These are phyloP conservation scores for Acidomyces sp. DNA, from an alignment of 495 filamentous ascomycete species.

Conservation along the genomic window DNA sequence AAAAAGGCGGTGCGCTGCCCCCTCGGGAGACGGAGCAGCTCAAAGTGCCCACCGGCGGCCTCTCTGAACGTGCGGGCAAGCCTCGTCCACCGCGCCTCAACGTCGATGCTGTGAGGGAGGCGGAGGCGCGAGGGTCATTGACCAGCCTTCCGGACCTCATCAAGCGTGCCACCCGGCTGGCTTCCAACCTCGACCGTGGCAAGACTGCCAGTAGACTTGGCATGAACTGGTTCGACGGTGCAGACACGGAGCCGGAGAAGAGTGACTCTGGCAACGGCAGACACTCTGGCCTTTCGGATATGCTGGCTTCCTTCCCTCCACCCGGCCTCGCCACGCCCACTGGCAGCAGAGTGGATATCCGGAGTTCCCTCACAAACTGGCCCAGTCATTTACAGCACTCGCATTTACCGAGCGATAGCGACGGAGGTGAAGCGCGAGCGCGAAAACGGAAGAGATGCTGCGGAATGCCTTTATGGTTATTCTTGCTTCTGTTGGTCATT, in stretches of 20 bases:
- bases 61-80: slow-evolving; percentile 32
- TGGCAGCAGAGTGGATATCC: slow-evolving; percentile 15
- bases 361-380: slow-evolving; percentile 12
- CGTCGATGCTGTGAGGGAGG: slow-evolving; percentile 63
- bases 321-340: slow-evolving; percentile 49
- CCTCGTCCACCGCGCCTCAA: slow-evolving; percentile 63
- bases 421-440: slow-evolving; percentile 4
- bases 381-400: slow-evolving; percentile 6
- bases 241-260: slow-evolving; percentile 32
- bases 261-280: slow-evolving; percentile 17
- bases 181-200: slow-evolving; percentile 77
- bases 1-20: slow-evolving; percentile 28
- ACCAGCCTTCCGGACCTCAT: slow-evolving; percentile 90
- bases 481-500: slow-evolving; percentile 54
- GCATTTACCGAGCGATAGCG: slow-evolving; percentile 14
- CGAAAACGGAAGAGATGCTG: slow-evolving; percentile 37
- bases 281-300: slow-evolving; percentile 64
- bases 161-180: slow-evolving; percentile 69
- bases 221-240: slow-evolving; percentile 32
- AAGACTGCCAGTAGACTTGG: slow-evolving; percentile 61
- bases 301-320: slow-evolving; percentile 82
- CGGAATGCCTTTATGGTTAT: slow-evolving; percentile 71
- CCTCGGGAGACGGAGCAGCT: slow-evolving; percentile 15
- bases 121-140: slow-evolving; percentile 70
- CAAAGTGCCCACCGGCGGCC: slow-evolving; percentile 8